Percentiles rank a stretch among this genome's conserved stretches.
Evolutionary conservation across 2,329 filamentous ascomycete genomes (phyloP).

Genomic region (Fusarium decemcellulare): DNA sequence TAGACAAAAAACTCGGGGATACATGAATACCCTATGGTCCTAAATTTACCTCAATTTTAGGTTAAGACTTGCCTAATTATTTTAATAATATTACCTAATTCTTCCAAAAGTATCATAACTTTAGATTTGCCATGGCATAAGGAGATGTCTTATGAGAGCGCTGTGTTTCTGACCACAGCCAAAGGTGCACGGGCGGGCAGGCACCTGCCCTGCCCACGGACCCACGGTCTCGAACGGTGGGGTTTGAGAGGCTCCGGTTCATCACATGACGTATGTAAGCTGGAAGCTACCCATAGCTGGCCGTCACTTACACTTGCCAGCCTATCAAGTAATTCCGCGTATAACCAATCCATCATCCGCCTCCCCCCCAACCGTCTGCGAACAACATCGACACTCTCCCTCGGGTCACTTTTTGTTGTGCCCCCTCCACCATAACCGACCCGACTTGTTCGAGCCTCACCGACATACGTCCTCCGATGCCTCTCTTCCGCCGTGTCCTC

Average conservation of each 20-base stretch:
- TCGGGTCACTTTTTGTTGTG: conserved; percentile 13
- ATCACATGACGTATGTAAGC: conserved; percentile 44
- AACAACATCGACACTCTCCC: conserved; percentile 21
- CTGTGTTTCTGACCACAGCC: no score
- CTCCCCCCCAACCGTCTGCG: conserved; percentile 22
- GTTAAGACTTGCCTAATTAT: no score
- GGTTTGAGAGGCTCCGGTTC: conserved; percentile 16
- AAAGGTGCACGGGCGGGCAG: no score
- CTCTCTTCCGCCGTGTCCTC: conserved; percentile 20
- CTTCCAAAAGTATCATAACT: no score
- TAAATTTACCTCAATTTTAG: no score
- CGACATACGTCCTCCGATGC: conserved; percentile 30
- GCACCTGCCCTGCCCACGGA: no score
- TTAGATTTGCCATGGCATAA: no score
- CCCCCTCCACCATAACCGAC: conserved; percentile 12
- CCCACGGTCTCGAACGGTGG: conserved; percentile 14
- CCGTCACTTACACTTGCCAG: conserved; percentile 40
- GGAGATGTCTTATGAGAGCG: no score
- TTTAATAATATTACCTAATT: no score
- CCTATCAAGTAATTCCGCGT: conserved; percentile 42
- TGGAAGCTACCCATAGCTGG: conserved; percentile 22
- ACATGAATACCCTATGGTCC: no score
- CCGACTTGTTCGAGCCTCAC: not conserved
- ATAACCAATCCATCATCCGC: conserved; percentile 34
- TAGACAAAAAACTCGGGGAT: no score